Evolutionary conservation across 192 early-diverging fungal species (phyloP), one percentile per base, ranked within the genome.

Genomic region (Dissophora ornata): DNA sequence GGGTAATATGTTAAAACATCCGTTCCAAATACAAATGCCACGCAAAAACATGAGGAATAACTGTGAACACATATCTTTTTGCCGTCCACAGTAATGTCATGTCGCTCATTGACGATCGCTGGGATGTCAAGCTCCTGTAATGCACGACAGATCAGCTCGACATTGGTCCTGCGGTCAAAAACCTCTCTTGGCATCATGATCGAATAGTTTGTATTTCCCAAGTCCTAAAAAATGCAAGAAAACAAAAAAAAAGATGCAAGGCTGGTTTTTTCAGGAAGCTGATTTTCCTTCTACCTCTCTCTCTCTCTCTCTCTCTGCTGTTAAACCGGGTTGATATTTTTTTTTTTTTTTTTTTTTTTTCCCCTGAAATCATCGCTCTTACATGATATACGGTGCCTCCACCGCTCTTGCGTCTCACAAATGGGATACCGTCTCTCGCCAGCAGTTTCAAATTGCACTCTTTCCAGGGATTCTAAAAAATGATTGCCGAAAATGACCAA

Each of bases 381-480:
- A 90, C 91, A 83, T 97, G 97, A 81, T 94, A 97, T 26, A 98
- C 97, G 2, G 97, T 90, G 32, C 97, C 97, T 42, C 97, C 96
- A 47, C 95, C 95, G 64, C 91, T 93, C 57, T 90, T 85, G 68
- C 97, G 87, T 46, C 97, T 87, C 13, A 97, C 91, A 51, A 98
- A 88, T 60, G 91, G 92, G 15, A 98, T 88, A 19, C 84, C 80
- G 26, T 90, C 71, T 29, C 83, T 53, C 18, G 69, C 71, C 88
- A 98, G 82, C 56, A 90, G 77, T 44, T 67, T 71, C 64, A 97
- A 67, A 69, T 97, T 90, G 81, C 94, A 94, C 71, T 99, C 97
- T 71, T 95, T 95, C 90, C 92, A 99, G 16, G 97, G 95, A 60
- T 99, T 99, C 89, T 95, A 81, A 32, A 22, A 25, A 12, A n/a